Conservation (phyloP, 1,139 yeast species). For the Debaryomyces subglobosus region DNA sequence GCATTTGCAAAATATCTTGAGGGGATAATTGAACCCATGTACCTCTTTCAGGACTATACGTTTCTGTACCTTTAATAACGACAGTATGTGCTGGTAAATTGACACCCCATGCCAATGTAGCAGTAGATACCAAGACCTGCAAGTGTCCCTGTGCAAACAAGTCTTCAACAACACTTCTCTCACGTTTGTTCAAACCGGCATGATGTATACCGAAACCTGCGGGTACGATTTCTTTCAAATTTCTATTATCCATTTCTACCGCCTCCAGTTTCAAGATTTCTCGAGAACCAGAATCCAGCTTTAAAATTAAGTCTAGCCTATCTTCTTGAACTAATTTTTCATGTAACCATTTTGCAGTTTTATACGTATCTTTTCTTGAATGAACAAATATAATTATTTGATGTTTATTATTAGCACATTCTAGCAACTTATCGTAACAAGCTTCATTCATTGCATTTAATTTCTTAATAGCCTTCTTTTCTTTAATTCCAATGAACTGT, state of each 20-base stretch:
- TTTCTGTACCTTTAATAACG: slow-evolving; percentile 91
- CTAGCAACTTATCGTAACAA: slow-evolving; percentile 80
- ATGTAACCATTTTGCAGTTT: slow-evolving; percentile 76
- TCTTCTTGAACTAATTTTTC: slow-evolving; percentile 64
- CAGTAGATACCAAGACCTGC: slow-evolving; percentile 85
- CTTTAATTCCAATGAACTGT: slow-evolving; percentile 85
- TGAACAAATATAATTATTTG: slow-evolving; percentile 92
- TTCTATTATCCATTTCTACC: slow-evolving; percentile 54
- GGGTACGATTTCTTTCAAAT: slow-evolving; percentile 63
- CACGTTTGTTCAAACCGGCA: slow-evolving; percentile 81
- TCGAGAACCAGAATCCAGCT: slow-evolving; percentile 58
- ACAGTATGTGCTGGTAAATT: slow-evolving; percentile 97
- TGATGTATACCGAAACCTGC: slow-evolving; percentile 91
- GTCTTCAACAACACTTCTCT: slow-evolving; percentile 80
- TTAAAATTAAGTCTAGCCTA: slow-evolving; percentile 48
- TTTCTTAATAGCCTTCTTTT: slow-evolving; percentile 77
- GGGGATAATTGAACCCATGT: slow-evolving; percentile 88
- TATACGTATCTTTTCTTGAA: slow-evolving; percentile 87
- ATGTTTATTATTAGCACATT: slow-evolving; percentile 58
- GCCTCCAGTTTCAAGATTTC: slow-evolving; percentile 70
- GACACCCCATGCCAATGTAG: slow-evolving; percentile 99
- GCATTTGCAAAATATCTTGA: slow-evolving; percentile 93
- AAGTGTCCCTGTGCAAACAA: slow-evolving; percentile 85
- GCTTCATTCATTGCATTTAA: slow-evolving; percentile 88
- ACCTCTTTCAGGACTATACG: slow-evolving; percentile 90